Evolutionary conservation across 176 grass and related monocot species (phyloP), one percentile per base, ranked within the genome.

Genomic region (Musa troglodytarum): DNA sequence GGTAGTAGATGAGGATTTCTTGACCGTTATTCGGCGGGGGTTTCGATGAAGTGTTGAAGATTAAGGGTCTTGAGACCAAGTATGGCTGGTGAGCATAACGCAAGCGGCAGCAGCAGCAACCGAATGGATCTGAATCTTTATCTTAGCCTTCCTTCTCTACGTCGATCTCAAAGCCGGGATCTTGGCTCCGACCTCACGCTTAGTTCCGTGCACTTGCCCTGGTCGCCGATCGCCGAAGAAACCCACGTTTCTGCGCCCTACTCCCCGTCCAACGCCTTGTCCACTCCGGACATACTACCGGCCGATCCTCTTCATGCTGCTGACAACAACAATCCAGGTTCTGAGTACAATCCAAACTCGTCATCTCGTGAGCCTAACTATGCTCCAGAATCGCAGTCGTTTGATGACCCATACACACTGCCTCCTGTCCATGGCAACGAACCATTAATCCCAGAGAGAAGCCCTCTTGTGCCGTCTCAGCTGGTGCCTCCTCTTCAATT

Each of bases 121-220:
- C 63, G 54, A 24, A 83, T 83, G 77, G 93, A 96, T 82, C 83
- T 86, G 79, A 92, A 84, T 82, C 73, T 90, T 52, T 96, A 90
- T 55, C 68, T 83, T 26, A 77, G 85, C 53, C 89, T 92, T 25
- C 77, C 82, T 78, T 78, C 83, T 11, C 73, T 88, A 81, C 85
- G 68, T 43, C 84, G 52, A 49, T 74, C 76, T 61, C 85, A 55
- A 63, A 78, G 69, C 14, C 70, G 69, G 25, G 67, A 74, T 15
- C 19, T 73, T 26, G 80, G 68, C 14, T 76, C 78, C 10, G 82
- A 80, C 51, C 81, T 71, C 15, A 57, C 74, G 12, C 13, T 78
- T 4, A 63, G 74, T 67, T 71, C 55, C 53, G 68, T 19, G 17
- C 68, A 49, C 34, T 52, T 13, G 34, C 67, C 67, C 8, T 69